Percentiles rank a stretch among this genome's conserved stretches.
Evolutionary conservation across 2,329 filamentous ascomycete genomes (phyloP).

Genomic region (Ceratocystis smalleyi): DNA sequence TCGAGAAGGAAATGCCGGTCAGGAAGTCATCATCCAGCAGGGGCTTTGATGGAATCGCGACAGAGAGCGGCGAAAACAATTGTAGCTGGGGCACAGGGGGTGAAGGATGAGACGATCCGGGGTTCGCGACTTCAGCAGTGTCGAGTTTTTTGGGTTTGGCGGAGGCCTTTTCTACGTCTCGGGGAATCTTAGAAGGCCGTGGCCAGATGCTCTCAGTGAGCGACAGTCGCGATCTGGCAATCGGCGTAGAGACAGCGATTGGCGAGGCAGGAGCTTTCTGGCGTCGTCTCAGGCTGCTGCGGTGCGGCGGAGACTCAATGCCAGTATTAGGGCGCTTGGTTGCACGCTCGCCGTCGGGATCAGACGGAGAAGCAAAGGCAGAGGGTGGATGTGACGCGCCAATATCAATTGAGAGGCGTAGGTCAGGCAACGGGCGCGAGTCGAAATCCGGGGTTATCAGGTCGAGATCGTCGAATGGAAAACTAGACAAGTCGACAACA

Average conservation of each 20-base stretch:
- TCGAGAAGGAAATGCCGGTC: slow-evolving; percentile 42
- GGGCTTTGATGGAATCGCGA: slow-evolving; percentile 39
- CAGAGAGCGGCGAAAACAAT: slow-evolving; percentile 37
- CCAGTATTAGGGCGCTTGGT: neutral
- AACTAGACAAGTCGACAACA: slow-evolving; percentile 10
- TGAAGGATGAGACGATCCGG: neutral
- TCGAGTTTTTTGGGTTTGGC: neutral
- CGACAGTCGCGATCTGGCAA: slow-evolving; percentile 13
- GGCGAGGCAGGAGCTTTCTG: neutral
- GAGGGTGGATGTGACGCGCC: neutral
- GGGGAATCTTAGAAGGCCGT: neutral
- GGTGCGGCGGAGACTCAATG: neutral
- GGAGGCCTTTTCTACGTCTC: slow-evolving; percentile 17
- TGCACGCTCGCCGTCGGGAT: neutral
- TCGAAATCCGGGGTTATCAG: slow-evolving; percentile 5
- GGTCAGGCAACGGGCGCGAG: neutral
- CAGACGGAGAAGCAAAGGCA: neutral
- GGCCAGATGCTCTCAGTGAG: slow-evolving; percentile 14
- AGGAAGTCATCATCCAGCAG: slow-evolving; percentile 45
- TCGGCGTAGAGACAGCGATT: neutral
- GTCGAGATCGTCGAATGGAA: slow-evolving; percentile 13
- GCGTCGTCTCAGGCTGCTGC: neutral
- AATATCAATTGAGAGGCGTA: slow-evolving; percentile 7
- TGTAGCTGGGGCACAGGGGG: neutral
- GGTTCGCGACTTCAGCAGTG: neutral